Evolutionary conservation across 129 eudicot genomes (phyloP), one percentile per base, ranked within the genome.

Genomic region (Flaveria bidentis): DNA sequence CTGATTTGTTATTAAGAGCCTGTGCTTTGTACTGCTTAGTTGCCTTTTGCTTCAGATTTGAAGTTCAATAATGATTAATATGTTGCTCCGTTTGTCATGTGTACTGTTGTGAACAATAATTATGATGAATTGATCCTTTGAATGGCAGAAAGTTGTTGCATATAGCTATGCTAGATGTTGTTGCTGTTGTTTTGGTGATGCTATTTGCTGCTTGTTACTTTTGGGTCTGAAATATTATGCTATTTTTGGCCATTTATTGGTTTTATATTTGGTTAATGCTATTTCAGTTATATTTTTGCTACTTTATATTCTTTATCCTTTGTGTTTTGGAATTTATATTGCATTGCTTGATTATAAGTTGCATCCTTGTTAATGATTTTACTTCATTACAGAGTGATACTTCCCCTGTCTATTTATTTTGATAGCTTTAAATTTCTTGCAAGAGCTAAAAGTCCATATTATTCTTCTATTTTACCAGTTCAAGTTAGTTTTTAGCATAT

Each of bases 11-110:
- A 30, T 63, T 6, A 16, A 33, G 71, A 66, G 44, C 14, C 69
- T 9, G 62, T 69, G 57, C 6, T 76, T 41, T 67, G 47, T 44
- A 55, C 41, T 36, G 12, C 60, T n/a, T 57, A 46, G 76, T 69
- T 69, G 47, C 9, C 62, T 51, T 33, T 22, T 49, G 78, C 47
- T 49, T 63, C 56, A 51, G 78, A 79, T 79, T 80, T 80, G 14
- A 72, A 73, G 69, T 72, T 80, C 23, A 41, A n/a, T 80, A 4
- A 62, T 63, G 15, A n/a, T 26, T 26, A 26, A 26, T 26, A 26
- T 78, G 76, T 57, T 69, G 9, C 11, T 61, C 5, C 47, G 4
- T 30, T 0, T 30, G 36, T 51, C 16, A 47, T 69, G 63, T 49
- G 22, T 17, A 30, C 5, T 25, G 49, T 47, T 49, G 51, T 75